Conservation (phyloP, 495 filamentous ascomycete genomes). For the Podospora pseudopauciseta region DNA sequence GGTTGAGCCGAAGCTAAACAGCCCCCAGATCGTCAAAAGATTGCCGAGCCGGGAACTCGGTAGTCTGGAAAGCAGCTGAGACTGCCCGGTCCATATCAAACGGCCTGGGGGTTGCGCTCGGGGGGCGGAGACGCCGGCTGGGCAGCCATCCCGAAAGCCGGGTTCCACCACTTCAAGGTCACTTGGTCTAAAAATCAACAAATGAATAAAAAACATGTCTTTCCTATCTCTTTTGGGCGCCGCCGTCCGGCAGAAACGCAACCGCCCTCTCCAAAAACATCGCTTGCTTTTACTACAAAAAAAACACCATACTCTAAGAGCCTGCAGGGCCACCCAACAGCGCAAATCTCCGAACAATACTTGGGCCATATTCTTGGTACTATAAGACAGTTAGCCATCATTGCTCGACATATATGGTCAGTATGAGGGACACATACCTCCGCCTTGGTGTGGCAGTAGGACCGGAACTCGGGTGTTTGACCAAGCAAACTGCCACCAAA, state of each 20-base stretch:
- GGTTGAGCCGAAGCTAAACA: neutral
- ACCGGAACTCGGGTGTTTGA: slow-evolving; percentile 97
- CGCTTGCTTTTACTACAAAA: slow-evolving; percentile 23
- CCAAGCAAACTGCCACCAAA: slow-evolving; percentile 95
- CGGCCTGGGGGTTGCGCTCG: neutral
- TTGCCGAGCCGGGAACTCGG: neutral
- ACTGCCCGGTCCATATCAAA: neutral
- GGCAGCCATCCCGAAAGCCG: neutral
- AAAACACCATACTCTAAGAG: slow-evolving; percentile 36
- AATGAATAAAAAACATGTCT: neutral
- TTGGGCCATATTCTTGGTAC: slow-evolving; percentile 92
- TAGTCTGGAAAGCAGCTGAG: neutral
- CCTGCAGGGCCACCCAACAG: slow-evolving; percentile 86
- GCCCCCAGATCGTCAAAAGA: neutral
- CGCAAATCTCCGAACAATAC: slow-evolving; percentile 93
- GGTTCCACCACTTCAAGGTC: neutral
- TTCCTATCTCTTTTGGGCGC: slow-evolving; percentile 23
- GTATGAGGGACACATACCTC: slow-evolving; percentile 42
- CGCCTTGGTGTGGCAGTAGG: slow-evolving; percentile 98
- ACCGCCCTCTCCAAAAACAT: slow-evolving; percentile 17
- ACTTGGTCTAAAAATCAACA: neutral
- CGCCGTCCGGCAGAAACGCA: slow-evolving; percentile 17
- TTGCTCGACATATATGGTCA: neutral
- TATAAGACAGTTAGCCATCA: slow-evolving; percentile 32
- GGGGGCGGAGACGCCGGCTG: neutral